Percentiles rank a stretch among this genome's conserved stretches.
Conservation (phyloP, 805 yeast species). For the Wickerhamomyces bovis region DNA sequence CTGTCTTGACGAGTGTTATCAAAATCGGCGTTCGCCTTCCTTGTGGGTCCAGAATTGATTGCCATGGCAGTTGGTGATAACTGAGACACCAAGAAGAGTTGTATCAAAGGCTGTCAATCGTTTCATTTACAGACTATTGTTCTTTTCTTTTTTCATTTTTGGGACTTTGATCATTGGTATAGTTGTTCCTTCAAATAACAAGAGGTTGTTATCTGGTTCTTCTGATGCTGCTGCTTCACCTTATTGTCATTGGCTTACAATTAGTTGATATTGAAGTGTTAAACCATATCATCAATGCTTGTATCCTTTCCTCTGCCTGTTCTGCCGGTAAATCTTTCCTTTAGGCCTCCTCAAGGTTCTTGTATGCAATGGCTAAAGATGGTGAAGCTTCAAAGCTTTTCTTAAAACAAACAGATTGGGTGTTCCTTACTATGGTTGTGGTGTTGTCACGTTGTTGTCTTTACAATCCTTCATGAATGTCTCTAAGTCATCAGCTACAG, state of each 20-base stretch:
- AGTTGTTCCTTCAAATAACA: slow-evolving; percentile 56
- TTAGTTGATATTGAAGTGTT: slow-evolving; percentile 59
- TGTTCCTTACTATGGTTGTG: slow-evolving; percentile 58
- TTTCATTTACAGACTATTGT: slow-evolving; percentile 47
- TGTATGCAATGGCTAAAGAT: slow-evolving; percentile 64
- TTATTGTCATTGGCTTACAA: slow-evolving; percentile 74
- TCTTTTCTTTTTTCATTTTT: slow-evolving; percentile 57
- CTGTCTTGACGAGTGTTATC: slow-evolving; percentile 56
- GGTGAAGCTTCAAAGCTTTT: slow-evolving; percentile 74
- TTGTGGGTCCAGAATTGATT: slow-evolving; percentile 60
- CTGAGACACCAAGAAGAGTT: slow-evolving; percentile 50
- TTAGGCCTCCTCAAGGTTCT: slow-evolving; percentile 69
- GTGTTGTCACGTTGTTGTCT: slow-evolving; percentile 37
- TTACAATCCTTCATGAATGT: slow-evolving; percentile 66
- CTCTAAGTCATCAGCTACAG: slow-evolving; percentile 43
- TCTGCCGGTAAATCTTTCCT: slow-evolving; percentile 80
- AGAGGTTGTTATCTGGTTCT: slow-evolving; percentile 39
- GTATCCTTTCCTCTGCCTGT: slow-evolving; percentile 70
- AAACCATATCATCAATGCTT: slow-evolving; percentile 73
- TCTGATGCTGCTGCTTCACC: slow-evolving; percentile 71
- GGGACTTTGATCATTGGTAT: slow-evolving; percentile 68
- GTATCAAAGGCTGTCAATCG: slow-evolving; percentile 55
- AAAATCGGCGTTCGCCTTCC: slow-evolving; percentile 62
- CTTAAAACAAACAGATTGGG: slow-evolving; percentile 58
- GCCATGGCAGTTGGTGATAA: slow-evolving; percentile 54